A percentile compares a stretch with the other conserved stretches of the same genome.
Conservation (phyloP, 2,329 filamentous ascomycete genomes). For the Colletotrichum chrysophilum region DNA sequence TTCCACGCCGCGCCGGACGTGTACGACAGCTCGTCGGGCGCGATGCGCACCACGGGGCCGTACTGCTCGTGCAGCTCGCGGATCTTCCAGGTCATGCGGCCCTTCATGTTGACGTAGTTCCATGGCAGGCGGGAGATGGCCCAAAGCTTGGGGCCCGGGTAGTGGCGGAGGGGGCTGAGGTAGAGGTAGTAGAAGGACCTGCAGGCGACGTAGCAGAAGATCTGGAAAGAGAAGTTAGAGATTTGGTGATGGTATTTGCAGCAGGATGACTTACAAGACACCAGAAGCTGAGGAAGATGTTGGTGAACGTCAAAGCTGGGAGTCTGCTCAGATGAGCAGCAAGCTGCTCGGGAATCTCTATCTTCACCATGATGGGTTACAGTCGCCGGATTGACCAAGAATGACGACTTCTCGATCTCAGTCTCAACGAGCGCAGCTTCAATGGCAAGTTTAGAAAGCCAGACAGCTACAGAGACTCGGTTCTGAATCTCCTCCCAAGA, state of each 20-base stretch:
- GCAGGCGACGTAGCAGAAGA: not conserved
- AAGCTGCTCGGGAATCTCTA: not conserved
- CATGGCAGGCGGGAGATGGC: slow-evolving; percentile 1
- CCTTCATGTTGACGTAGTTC: slow-evolving; percentile 1
- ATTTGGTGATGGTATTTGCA: not conserved
- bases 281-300: not conserved
- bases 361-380: not conserved
- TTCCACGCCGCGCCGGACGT: slow-evolving; percentile 38
- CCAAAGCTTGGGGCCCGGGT: slow-evolving; percentile 37
- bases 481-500: not conserved
- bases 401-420: not conserved
- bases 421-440: not conserved
- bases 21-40: slow-evolving; percentile 43
- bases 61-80: slow-evolving; percentile 26
- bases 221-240: not conserved
- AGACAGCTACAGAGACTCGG: not conserved
- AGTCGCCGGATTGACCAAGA: not conserved
- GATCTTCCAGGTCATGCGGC: not conserved
- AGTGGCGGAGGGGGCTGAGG: slow-evolving; percentile 28
- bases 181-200: slow-evolving; percentile 14
- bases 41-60: slow-evolving; percentile 41
- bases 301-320: not conserved
- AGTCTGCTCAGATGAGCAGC: not conserved
- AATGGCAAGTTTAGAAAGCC: not conserved
- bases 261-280: not conserved